Conservation (phyloP, 805 yeast species). For the Ogataea salicorniae region DNA sequence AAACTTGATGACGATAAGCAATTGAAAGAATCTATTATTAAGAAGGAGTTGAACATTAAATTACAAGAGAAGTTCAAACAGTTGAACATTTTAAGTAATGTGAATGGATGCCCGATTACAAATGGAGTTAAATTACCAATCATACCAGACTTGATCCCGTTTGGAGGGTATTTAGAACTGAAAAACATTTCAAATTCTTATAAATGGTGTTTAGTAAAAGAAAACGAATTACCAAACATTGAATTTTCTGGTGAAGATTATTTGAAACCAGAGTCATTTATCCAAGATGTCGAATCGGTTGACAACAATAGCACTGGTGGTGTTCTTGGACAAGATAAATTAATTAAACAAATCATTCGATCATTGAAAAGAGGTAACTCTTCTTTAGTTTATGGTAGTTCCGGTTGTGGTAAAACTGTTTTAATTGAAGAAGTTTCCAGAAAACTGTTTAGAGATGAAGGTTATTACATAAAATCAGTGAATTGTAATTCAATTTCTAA, state of each 20-base stretch:
- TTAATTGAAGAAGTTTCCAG: constrained; percentile 39
- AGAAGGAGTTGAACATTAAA: constrained; percentile 12
- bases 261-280: constrained; percentile 39
- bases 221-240: constrained; percentile 23
- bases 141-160: constrained; percentile 39
- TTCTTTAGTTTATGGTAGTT: constrained; percentile 60
- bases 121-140: constrained; percentile 50
- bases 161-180: constrained; percentile 57
- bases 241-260: constrained; percentile 46
- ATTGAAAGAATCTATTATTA: constrained; percentile 18
- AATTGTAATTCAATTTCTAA: constrained; percentile 52
- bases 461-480: constrained; percentile 44
- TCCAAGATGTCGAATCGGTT: constrained; percentile 9
- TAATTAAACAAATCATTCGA: constrained; percentile 35
- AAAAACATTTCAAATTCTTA: constrained; percentile 23
- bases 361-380: constrained; percentile 43
- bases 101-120: constrained; percentile 37
- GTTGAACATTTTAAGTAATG: constrained; percentile 9
- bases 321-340: constrained; percentile 55
- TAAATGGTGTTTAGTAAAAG: constrained; percentile 26
- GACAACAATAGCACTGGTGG: not conserved
- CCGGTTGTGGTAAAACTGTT: constrained; percentile 80
- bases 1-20: constrained; percentile 29
- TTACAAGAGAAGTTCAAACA: constrained; percentile 9
- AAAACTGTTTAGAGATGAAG: constrained; percentile 32